A percentile compares a stretch with the other conserved stretches of the same genome.
Evolutionary conservation across 768 basidiomycete genomes (phyloP).

Genomic region (Tulasnella sp.): DNA sequence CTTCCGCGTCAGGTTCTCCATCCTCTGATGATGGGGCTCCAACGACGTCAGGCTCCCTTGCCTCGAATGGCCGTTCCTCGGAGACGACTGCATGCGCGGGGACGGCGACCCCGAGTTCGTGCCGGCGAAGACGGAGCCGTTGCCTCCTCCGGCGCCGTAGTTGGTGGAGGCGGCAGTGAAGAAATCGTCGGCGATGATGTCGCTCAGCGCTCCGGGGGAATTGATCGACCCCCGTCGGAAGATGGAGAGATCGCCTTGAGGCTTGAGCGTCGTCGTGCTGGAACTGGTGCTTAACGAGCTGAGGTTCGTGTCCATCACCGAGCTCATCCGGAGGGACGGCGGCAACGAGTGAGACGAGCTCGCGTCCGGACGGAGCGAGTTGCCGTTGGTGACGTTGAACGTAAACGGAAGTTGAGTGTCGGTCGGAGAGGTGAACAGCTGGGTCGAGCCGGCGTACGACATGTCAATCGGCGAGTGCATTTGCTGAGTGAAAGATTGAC

Average conservation of each 20-base stretch:
- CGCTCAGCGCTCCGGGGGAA: constrained; percentile 3
- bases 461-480: not conserved
- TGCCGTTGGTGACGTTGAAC: not conserved
- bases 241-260: not conserved
- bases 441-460: not conserved
- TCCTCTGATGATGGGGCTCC: constrained; percentile 75
- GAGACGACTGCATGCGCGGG: not conserved
- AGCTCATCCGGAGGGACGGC: constrained; percentile 5
- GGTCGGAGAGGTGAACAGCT: not conserved
- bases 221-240: not conserved
- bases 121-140: not conserved
- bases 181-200: constrained; percentile 2
- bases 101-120: not conserved
- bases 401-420: not conserved
- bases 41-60: not conserved
- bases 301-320: not conserved
- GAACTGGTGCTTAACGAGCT: not conserved
- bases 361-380: not conserved
- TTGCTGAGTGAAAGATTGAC: not conserved
- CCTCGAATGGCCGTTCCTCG: not conserved
- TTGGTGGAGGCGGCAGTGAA: not conserved
- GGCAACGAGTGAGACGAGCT: not conserved
- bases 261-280: not conserved
- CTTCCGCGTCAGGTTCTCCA: constrained; percentile 98
- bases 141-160: not conserved